Conservation (phyloP, 495 filamentous ascomycete genomes). For the Neurospora sublineolata region DNA sequence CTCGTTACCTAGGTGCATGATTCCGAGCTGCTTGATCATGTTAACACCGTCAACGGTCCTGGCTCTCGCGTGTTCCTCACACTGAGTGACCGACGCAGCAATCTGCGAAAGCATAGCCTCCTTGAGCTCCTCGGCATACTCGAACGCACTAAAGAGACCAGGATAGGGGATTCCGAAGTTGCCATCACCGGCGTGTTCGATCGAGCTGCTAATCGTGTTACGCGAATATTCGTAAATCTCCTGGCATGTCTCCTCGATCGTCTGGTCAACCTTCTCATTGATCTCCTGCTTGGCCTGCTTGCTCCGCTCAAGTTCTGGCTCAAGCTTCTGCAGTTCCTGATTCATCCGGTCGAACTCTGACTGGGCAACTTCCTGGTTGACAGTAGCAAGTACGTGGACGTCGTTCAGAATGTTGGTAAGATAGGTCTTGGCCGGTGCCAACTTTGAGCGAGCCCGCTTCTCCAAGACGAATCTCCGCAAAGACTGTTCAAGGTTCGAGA, state of each 20-base stretch:
- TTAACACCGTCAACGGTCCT: conserved; percentile 76
- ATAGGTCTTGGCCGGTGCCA: conserved; percentile 92
- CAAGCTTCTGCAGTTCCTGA: conserved; percentile 67
- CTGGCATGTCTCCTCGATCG: conserved; percentile 72
- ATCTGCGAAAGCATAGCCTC: conserved; percentile 84
- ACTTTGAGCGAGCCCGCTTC: conserved; percentile 86
- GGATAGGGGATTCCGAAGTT: conserved; percentile 77
- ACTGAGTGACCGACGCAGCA: conserved; percentile 58
- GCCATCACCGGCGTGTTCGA: conserved; percentile 60
- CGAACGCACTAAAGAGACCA: conserved; percentile 71
- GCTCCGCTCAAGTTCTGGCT: conserved; percentile 73
- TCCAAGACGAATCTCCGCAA: conserved; percentile 90
- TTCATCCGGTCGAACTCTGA: conserved; percentile 76
- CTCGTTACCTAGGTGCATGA: conserved; percentile 78
- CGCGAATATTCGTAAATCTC: conserved; percentile 78
- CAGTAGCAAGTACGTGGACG: conserved; percentile 65
- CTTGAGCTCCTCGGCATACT: conserved; percentile 89
- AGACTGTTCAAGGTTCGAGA: conserved; percentile 77
- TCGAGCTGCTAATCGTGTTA: conserved; percentile 55
- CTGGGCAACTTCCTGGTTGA: conserved; percentile 80
- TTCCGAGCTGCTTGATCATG: conserved; percentile 73
- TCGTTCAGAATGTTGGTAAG: conserved; percentile 88
- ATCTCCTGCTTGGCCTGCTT: conserved; percentile 74
- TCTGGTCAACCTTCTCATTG: conserved; percentile 66
- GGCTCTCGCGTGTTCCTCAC: conserved; percentile 72